Base-by-base conservation (phyloP, 2,329 filamentous ascomycete species). In the Trichoderma harzianum region DNA sequence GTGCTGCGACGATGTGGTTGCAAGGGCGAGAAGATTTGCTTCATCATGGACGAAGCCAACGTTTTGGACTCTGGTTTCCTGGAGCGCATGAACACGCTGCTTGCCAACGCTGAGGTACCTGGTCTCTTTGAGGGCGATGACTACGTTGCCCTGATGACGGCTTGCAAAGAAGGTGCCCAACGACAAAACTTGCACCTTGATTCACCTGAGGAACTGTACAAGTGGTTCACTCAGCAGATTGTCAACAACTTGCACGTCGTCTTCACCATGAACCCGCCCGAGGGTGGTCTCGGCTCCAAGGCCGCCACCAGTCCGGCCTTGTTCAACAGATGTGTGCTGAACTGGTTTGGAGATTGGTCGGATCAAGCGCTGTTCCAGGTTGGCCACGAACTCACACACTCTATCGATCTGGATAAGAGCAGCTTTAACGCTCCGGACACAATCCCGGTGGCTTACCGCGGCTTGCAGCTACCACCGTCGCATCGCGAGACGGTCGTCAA, bases 321-420 rank as follows among this genome's bases (percentile, higher is more conserved):
- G 78, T 99, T 99, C 91, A 99, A 99, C 85, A 92, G 96, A 87
- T 99, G 96, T 80, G 96, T 99, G 63, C 91, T 99, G 77, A 99
- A 99, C 84, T 99, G 96, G 96, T 98, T 99, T 80, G 96, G 96
- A 75, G 96, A 99, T 83, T 99, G 96, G 96, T 99, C 96, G 67
- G 96, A 99, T 81, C 96, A 99, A 84, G 97, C 96, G 47, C 88
- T 99, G 24, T 99, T 97, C 90, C 97, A 99, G 82, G 97, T 99
- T 74, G 95, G 93, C 28, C 94, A 93, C 74, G 96, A 99, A 82
- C 89, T 99, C 72, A 99, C 97, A 1, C 93, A 97, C 75, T 95
- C 94, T n/a, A 91, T 99, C 72, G 96, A 99, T 80, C 87, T 99
- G 69, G 96, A 99, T 79, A 92, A 94, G 74, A 86, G 93, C 67